Evolutionary conservation across 345 rosid genomes (phyloP), one percentile per base, ranked within the genome.

Genomic region (Pistacia atlantica): DNA sequence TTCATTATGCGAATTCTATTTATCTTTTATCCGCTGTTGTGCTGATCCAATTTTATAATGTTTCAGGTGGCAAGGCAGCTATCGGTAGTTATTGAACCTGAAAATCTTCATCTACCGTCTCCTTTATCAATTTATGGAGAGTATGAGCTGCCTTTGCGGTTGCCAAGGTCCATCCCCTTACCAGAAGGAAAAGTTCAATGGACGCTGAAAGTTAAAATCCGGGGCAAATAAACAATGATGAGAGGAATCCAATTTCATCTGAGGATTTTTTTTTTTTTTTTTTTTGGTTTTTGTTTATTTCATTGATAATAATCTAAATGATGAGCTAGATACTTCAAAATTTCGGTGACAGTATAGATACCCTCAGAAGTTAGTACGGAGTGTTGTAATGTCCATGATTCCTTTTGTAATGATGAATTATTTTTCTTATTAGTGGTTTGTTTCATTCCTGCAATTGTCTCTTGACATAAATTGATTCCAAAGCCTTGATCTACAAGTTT

Each of bases 61-160:
- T n/a, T 63, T 17, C 82, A 96, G 97, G 95, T 91, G 63, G 90
- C 90, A 66, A 96, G 98, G 80, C 98, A 93, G 84, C 92, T 93
- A 0, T 88, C 83, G 8, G 95, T 96, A 80, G 75, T 79, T 55
- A 84, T 96, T 60, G 91, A 93, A 70, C 97, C 95, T 28, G 97
- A 91, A 6, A 92, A 91, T 61, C 65, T 93, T 18, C 77, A 83
- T 80, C 87, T 93, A 65, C 89, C 93, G 1, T 71, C 85, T 14
- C 91, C 97, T 25, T 77, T 96, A 81, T 60, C 89, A 48, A 86
- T 91, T 42, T 92, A 89, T 31, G 98, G 98, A 8, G 93, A 89
- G 77, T 91, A 86, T 51, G 90, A 92, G 76, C 87, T 93, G 78
- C 94, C 91, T 46, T 80, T 96, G 48, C 91, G 87, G 69, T 79